Evolutionary conservation across 108 stramenopile genomes (phyloP), one percentile per base, ranked within the genome.

Genomic region (Conticribra weissflogii): DNA sequence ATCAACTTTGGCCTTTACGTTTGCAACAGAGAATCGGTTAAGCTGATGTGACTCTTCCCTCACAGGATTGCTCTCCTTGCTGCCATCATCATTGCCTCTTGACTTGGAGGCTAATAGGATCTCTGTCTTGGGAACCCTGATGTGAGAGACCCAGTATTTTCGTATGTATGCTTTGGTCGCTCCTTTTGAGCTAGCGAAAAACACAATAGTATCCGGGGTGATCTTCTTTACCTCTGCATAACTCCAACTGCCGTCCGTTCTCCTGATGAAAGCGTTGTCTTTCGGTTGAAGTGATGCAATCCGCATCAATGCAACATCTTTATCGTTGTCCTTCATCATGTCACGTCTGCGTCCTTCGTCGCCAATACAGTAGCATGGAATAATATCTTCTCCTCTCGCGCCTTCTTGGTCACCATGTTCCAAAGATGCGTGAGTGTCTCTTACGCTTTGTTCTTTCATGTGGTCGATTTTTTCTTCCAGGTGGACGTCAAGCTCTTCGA

Each of bases 261-360:
- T 41, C 14, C 66, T 34, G 7, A 55, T 67, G 36, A 67, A 71
- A 33, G 52, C 60, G n/a, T 31, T 9, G 45, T 53, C 52, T 16
- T 51, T 53, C 32, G 36, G 33, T 52, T 71, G 59, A 44, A 71
- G 70, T 19, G 14, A 34, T 34, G 60, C 27, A 15, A 62, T 71
- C 12, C 70, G 59, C 52, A 50, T 31, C 16, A 62, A 25, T 23
- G 70, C 59, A 12, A 36, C 60, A 18, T 61, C 53, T 45, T 62
- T 62, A 47, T 71, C 70, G 23, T 62, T 16, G 28, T 71, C 70
- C 59, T 71, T 61, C 15, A 71, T 46, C 70, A 62, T 71, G 27
- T 71, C 70, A 19, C 60, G 52, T 8, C 53, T 44, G 28, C 41
- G 59, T 1, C 60, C 70, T 54, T 62, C 53, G 12, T 71, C 70